Evolutionary conservation across 2,329 filamentous ascomycete genomes (phyloP).

Genomic region (Botryotinia calthae): DNA sequence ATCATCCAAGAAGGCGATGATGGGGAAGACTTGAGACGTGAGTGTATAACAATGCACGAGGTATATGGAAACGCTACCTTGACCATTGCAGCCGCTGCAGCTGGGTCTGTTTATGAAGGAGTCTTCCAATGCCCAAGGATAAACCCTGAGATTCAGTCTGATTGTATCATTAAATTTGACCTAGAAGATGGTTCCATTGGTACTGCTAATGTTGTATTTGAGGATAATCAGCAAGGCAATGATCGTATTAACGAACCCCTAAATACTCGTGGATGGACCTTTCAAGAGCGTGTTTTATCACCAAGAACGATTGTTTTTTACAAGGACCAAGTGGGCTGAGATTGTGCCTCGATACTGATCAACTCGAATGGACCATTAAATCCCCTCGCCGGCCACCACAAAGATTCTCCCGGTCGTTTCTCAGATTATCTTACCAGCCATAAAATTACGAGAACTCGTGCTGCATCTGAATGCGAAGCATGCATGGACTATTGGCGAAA

Average conservation of each 20-base stretch:
- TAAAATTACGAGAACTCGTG: not conserved
- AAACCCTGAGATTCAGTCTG: not conserved
- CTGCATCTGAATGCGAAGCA: not conserved
- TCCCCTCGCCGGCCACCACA: not conserved
- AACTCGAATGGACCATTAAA: not conserved
- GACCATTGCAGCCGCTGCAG: not conserved
- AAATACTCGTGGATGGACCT: conserved; percentile 1
- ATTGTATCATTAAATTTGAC: not conserved
- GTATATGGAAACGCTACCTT: not conserved
- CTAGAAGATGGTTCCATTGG: not conserved
- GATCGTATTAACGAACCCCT: not conserved
- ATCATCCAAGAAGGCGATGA: not conserved
- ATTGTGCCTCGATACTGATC: not conserved
- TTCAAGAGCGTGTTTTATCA: not conserved
- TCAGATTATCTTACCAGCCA: not conserved
- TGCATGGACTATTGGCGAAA: not conserved
- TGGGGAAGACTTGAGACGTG: not conserved
- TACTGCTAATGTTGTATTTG: not conserved
- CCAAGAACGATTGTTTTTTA: not conserved
- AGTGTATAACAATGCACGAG: not conserved
- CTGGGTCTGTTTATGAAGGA: not conserved
- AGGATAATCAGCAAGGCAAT: not conserved
- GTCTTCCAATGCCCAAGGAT: not conserved
- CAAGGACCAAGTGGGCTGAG: not conserved
- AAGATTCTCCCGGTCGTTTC: not conserved